Conservation (phyloP, 2,329 filamentous ascomycete species). For the Colletotrichum theobromicola region DNA sequence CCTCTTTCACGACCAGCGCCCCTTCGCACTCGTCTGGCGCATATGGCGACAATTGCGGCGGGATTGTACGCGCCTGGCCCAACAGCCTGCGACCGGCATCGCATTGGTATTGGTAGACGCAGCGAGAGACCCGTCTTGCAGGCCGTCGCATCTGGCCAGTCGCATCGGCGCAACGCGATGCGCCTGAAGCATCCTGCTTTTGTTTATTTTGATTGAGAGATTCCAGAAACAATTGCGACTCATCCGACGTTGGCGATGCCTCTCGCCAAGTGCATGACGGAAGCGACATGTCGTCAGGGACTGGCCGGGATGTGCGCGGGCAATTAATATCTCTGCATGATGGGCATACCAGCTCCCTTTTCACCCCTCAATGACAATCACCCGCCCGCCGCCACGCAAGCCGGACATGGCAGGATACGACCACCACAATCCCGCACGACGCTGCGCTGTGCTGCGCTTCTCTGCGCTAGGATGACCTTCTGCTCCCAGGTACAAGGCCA, state of each 20-base stretch:
- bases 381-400: conserved; percentile 32
- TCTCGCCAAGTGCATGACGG: neutral
- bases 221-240: conserved; percentile 1
- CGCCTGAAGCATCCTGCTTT: conserved; percentile 8
- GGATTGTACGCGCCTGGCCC: conserved; percentile 17
- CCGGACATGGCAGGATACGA: conserved; percentile 2
- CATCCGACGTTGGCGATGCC: neutral
- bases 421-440: conserved; percentile 21
- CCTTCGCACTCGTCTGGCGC: neutral
- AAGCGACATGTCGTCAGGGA: conserved; percentile 2
- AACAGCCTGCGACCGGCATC: conserved; percentile 1
- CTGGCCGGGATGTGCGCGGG: conserved; percentile 10
- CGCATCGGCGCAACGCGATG: conserved; percentile 18
- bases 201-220: conserved; percentile 15
- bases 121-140: neutral
- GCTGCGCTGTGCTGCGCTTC: neutral
- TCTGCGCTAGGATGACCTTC: neutral
- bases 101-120: neutral
- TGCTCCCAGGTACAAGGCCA: neutral
- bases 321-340: conserved; percentile 17
- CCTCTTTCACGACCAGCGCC: neutral
- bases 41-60: conserved; percentile 6
- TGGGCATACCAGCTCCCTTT: conserved; percentile 29
- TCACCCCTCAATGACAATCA: conserved; percentile 25
- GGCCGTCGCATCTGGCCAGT: conserved; percentile 15